These are phyloP conservation scores for Aeschynomene evenia DNA, from an alignment of 306 rosid species.

Conservation along the genomic window DNA sequence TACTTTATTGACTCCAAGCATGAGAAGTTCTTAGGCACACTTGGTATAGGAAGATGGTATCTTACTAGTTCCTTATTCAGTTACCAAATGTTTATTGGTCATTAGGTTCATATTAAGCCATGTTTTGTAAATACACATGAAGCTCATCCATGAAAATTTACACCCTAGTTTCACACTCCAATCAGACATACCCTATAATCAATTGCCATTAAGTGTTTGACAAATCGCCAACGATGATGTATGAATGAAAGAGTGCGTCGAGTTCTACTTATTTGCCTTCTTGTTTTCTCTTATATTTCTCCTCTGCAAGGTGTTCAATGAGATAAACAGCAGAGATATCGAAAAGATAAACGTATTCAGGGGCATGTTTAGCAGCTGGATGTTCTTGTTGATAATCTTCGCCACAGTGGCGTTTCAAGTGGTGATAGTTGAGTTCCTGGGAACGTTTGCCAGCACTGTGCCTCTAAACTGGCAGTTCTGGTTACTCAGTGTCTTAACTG, in stretches of 20 bases:
- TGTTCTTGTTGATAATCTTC: constrained; percentile 62
- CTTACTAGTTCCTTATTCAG: too few species aligned
- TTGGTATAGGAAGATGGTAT: background rate
- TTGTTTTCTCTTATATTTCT: constrained; percentile 22
- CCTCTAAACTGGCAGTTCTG: constrained; percentile 90
- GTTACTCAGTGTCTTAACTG: constrained; percentile 67
- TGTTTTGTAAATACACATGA: too few species aligned
- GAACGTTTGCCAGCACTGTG: constrained; percentile 85
- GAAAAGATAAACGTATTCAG: constrained; percentile 79
- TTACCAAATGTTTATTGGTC: too few species aligned
- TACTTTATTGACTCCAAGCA: background rate
- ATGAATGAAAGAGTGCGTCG: background rate
- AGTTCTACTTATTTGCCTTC: background rate
- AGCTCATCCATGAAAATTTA: too few species aligned
- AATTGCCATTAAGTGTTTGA: too few species aligned
- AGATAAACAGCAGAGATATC: constrained; percentile 86
- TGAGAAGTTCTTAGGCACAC: background rate
- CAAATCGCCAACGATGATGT: too few species aligned
- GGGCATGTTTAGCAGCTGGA: constrained; percentile 78
- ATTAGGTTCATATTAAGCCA: too few species aligned
- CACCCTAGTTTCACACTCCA: too few species aligned
- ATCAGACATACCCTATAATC: too few species aligned
- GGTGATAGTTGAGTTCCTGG: constrained; percentile 77
- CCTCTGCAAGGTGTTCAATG: constrained; percentile 76
- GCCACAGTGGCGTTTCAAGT: constrained; percentile 66